A percentile compares a stretch with the other conserved stretches of the same genome.
phyloP scores from a whole-genome alignment of 495 filamentous ascomycete genomes.

The Aspergillus taichungensis region DNA sequence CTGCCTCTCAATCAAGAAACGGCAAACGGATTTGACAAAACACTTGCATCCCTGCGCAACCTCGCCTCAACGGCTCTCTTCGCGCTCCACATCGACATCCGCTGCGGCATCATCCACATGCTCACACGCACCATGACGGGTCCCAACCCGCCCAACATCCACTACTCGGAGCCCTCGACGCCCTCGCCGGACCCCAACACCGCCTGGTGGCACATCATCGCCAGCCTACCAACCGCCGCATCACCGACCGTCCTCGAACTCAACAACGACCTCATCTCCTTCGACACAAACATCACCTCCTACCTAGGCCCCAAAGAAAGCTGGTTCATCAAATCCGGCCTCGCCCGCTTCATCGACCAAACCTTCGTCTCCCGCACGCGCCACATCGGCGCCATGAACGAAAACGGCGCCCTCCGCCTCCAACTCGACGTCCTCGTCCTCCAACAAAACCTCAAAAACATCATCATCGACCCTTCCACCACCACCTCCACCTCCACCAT shows the following conservation, averaged over 20 bases:
- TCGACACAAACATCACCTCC: constrained; percentile 68
- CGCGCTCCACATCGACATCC: constrained; percentile 79
- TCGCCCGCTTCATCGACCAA: constrained; percentile 62
- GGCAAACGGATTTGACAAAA: constrained; percentile 73
- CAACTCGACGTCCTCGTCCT: constrained; percentile 87
- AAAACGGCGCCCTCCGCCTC: constrained; percentile 67
- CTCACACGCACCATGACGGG: constrained; percentile 40
- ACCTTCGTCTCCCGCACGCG: constrained; percentile 57
- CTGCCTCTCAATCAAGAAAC: constrained; percentile 85
- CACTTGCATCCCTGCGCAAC: constrained; percentile 67
- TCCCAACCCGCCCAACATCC: constrained; percentile 28
- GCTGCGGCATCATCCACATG: constrained; percentile 70
- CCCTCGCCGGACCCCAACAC: constrained; percentile 46
- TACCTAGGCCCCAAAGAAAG: constrained; percentile 54
- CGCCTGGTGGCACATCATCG: constrained; percentile 62
- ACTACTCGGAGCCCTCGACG: constrained; percentile 32
- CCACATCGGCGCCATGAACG: constrained; percentile 62
- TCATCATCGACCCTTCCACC: constrained; percentile 40
- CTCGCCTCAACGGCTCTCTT: constrained; percentile 69
- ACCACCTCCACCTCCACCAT: no score
- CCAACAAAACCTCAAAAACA: constrained; percentile 90
- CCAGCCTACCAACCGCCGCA: constrained; percentile 67
- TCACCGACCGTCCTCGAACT: constrained; percentile 68
- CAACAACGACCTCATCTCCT: constrained; percentile 70
- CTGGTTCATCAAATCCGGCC: constrained; percentile 63